phyloP scores from a whole-genome alignment of 345 rosid species.

The Passiflora organensis region DNA sequence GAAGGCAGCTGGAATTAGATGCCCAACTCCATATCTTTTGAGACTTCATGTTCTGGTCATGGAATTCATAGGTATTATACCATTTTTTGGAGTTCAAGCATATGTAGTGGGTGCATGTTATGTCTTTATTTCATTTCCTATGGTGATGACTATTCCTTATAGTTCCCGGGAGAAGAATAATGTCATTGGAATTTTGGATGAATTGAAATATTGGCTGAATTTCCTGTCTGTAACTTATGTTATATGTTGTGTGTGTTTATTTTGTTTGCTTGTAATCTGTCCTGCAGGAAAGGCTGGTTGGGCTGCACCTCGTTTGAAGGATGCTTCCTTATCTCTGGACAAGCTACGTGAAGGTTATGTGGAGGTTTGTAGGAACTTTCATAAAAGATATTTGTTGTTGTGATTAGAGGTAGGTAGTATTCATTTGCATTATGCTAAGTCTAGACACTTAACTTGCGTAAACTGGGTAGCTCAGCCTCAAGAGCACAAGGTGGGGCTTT shows the following conservation, averaged over 20 bases:
- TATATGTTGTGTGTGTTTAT: not conserved
- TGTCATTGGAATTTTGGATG: not conserved
- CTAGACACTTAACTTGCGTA: not conserved
- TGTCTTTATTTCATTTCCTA: not conserved
- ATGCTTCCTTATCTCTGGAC: constrained; percentile 79
- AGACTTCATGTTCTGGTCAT: constrained; percentile 93
- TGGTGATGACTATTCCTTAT: not conserved
- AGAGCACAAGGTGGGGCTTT: too few species aligned
- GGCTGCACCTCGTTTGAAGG: constrained; percentile 99
- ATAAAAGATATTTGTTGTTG: not conserved
- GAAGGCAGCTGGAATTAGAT: constrained; percentile 87
- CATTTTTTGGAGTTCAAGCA: not conserved
- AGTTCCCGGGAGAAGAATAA: not conserved
- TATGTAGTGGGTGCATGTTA: not conserved
- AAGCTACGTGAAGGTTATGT: constrained; percentile 82
- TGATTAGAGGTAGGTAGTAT: not conserved
- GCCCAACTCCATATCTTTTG: constrained; percentile 67
- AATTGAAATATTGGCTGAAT: too few species aligned
- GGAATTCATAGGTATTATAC: constrained; percentile 82
- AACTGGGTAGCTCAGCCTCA: not conserved
- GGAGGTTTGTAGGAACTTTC: constrained; percentile 52
- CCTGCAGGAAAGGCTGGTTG: constrained; percentile 75
- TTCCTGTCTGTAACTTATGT: not conserved
- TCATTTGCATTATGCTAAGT: too few species aligned
- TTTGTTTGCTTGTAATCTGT: not conserved